phyloP scores from a whole-genome alignment of 2,329 filamentous ascomycete species.

The Trichoderma sp. region DNA sequence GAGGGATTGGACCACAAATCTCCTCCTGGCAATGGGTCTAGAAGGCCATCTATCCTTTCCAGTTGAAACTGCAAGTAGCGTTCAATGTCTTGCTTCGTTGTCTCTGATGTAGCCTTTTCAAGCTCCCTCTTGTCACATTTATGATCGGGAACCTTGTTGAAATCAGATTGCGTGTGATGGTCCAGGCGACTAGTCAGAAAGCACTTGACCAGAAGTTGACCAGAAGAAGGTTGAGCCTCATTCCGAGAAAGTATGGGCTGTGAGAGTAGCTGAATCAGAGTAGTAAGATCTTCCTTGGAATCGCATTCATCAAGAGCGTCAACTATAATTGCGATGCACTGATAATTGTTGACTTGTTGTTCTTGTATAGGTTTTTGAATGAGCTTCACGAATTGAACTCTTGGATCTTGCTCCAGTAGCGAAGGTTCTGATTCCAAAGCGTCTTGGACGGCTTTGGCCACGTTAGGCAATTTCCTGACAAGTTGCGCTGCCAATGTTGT shows the following conservation, averaged over 20 bases:
- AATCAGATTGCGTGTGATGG: conserved; percentile 28
- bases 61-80: background rate
- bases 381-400: conserved; percentile 20
- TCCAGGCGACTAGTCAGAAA: conserved; percentile 41
- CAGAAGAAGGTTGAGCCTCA: accelerated
- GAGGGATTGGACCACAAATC: background rate
- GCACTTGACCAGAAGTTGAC: conserved; percentile 27
- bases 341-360: accelerated
- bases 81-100: conserved; percentile 30
- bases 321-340: conserved; percentile 30
- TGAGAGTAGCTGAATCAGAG: conserved; percentile 27
- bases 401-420: background rate
- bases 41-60: background rate
- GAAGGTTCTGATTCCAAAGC: background rate
- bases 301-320: conserved; percentile 33
- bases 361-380: conserved; percentile 5
- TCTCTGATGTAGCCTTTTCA: background rate
- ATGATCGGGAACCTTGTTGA: conserved; percentile 22
- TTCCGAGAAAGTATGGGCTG: background rate
- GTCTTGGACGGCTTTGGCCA: conserved; percentile 20
- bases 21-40: background rate
- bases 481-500: conserved; percentile 40
- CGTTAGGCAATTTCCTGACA: conserved; percentile 23
- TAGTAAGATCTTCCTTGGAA: conserved; percentile 28
- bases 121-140: background rate